Conservation (phyloP, 495 filamentous ascomycete species). For the Penicillium nucicola region DNA sequence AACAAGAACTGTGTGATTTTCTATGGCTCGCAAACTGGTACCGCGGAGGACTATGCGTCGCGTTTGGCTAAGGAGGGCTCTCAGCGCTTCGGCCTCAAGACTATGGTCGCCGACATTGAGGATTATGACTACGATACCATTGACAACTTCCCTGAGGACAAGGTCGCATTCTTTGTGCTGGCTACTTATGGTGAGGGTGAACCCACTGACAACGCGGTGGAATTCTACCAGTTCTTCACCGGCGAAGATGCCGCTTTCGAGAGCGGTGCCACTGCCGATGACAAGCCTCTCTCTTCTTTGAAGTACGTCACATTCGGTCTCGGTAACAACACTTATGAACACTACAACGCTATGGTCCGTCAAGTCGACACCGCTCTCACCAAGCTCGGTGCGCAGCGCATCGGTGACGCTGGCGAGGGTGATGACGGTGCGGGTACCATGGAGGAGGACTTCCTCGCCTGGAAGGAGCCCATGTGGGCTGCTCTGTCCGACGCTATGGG, state of each 20-base stretch:
- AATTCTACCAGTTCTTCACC: constrained; percentile 96
- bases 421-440: constrained; percentile 98
- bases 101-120: constrained; percentile 97
- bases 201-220: constrained; percentile 97
- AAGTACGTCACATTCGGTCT: constrained; percentile 95
- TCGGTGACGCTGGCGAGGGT: constrained; percentile 88
- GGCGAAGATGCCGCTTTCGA: constrained; percentile 79
- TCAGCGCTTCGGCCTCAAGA: constrained; percentile 93
- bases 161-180: constrained; percentile 90
- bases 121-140: constrained; percentile 98
- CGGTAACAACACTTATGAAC: constrained; percentile 98
- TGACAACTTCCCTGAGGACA: constrained; percentile 82
- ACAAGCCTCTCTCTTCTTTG: constrained; percentile 75
- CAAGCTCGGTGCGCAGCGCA: constrained; percentile 77
- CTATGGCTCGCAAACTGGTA: constrained; percentile 97
- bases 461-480: constrained; percentile 99
- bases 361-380: constrained; percentile 75
- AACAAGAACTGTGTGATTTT: constrained; percentile 98
- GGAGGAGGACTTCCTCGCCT: constrained; percentile 98
- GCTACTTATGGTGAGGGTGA: constrained; percentile 98
- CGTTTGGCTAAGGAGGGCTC: constrained; percentile 95
- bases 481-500: constrained; percentile 77
- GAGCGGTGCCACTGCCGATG: constrained; percentile 57
- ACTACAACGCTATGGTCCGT: constrained; percentile 99
- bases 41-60: constrained; percentile 98